Base-by-base conservation (phyloP, 768 basidiomycete genomes). In the Kwoniella pini region DNA sequence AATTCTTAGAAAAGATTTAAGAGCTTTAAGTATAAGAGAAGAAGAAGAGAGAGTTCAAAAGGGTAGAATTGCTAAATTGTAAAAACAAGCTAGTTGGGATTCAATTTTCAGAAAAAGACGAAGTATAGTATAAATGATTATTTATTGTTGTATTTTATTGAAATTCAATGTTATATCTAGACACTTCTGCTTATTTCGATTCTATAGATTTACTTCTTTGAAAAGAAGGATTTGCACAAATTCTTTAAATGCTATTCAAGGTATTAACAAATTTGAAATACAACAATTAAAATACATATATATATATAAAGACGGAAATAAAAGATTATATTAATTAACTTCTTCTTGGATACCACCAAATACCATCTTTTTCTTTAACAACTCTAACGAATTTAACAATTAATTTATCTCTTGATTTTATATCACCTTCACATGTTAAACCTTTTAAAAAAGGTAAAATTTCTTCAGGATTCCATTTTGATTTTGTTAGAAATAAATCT, bases 361-460 rank as follows among this genome's bases (percentile, higher is more conserved):
- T 89, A 0, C 62, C 68, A 30, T 68, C 60, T 45, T 61, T 65
- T 52, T 89, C 87, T 52, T 87, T 89, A 42, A 86, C 83, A 2
- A 89, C 84, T 45, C 94, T 82, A 33, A 90, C 90, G 71, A 88
- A 90, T 80, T 92, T 97, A 42, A 91, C 83, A 38, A 96, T 80
- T 63, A 95, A 74, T 75, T 87, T 91, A 74, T 98, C 94, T 39
- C 89, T 82, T 71, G 91, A 91, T 77, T 96, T 95, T 7, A 81
- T 80, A 72, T 90, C 86, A n/a, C 92, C 81, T 26, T 72, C 75
- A 15, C 67, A 36, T 0, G 87, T 87, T 56, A 96, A 85, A 63
- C 91, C 91, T 5, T 81, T 78, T 12, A 98, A 80, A 80, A 94
- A 98, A 3, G 88, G 89, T 26, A 80, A 79, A 61, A 97, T 88